Evolutionary conservation across 306 rosid genomes (phyloP), one percentile per base, ranked within the genome.

Genomic region (Glycine tomentella): DNA sequence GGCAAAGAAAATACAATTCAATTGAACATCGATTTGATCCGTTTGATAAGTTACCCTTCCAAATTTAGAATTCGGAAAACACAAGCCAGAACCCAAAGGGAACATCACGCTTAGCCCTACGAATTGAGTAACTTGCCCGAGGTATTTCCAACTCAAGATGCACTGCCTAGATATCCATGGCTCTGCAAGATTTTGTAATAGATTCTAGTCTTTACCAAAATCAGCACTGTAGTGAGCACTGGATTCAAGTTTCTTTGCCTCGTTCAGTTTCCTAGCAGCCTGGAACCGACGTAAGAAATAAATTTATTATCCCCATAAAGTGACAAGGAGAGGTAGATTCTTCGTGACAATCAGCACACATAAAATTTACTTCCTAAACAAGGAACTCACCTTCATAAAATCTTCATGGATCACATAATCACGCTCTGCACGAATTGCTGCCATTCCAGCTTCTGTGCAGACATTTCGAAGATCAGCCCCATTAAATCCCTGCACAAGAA

Each of bases 361-460:
- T 1, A 5, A n/a, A 75, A 44, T 15, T 33, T 34, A 67, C 42
- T 78, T 74, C 42, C 38, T 13, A 25, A 42, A 80, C 58, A 77
- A 74, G 9, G 20, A 48, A 42, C 48, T 78, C 78, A 86, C 99
- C 94, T 96, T 96, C 98, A 96, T 96, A 86, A 95, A 96, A 84
- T 96, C 99, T 85, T 92, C 98, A 42, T 96, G 99, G 75, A 90
- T 91, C 78, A 96, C 99, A 67, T 93, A 96, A 82, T 93, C 98
- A 16, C 99, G 93, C 78, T 96, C 99, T 10, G 96, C 99, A 14
- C 99, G 96, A 76, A 96, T 96, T 4, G 99, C 99, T 6, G 93
- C 86, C 98, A 95, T 95, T 76, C 99, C 99, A 83, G 99, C 99
- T 86, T 96, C 99, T 0, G 99, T 92, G 88, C 99, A 96, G 68